Evolutionary conservation across 441 rosid genomes (phyloP).

Genomic region (Syzygium syzygioides): DNA sequence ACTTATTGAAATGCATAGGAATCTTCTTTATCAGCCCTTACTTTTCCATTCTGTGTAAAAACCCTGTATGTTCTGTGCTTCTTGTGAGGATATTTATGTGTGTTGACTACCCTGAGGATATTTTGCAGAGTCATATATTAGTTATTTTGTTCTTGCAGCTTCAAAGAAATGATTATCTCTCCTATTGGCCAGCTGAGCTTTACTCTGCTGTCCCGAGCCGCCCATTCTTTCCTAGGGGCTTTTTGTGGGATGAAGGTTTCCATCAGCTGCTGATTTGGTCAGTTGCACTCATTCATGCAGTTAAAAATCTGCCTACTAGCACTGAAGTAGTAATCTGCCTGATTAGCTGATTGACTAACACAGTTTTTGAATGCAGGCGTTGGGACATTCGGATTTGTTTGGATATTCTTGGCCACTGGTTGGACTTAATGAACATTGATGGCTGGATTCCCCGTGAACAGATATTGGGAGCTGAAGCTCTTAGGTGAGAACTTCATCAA

Average conservation of each 20-base stretch:
- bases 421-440: slow-evolving; percentile 76
- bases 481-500: slow-evolving; percentile 46
- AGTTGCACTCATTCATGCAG: slow-evolving; percentile 16
- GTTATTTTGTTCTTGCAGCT: slow-evolving; percentile 47
- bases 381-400: slow-evolving; percentile 72
- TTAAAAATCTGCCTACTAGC: not conserved
- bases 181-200: slow-evolving; percentile 98
- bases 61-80: not conserved
- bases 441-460: slow-evolving; percentile 99
- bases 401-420: slow-evolving; percentile 92
- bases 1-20: not conserved
- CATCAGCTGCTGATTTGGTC: slow-evolving; percentile 95
- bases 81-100: not conserved
- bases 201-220: slow-evolving; percentile 98
- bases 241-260: slow-evolving; percentile 99
- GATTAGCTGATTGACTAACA: slow-evolving; percentile 12
- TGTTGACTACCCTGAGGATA: slow-evolving; percentile 7
- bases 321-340: not conserved
- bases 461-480: slow-evolving; percentile 93
- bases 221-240: slow-evolving; percentile 95
- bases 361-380: slow-evolving; percentile 36
- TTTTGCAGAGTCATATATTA: slow-evolving; percentile 33
- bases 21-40: not conserved
- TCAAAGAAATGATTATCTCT: slow-evolving; percentile 47
- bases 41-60: not conserved